Evolutionary conservation across 495 filamentous ascomycete species (phyloP).

Genomic region (Aspergillus haitiensis): DNA sequence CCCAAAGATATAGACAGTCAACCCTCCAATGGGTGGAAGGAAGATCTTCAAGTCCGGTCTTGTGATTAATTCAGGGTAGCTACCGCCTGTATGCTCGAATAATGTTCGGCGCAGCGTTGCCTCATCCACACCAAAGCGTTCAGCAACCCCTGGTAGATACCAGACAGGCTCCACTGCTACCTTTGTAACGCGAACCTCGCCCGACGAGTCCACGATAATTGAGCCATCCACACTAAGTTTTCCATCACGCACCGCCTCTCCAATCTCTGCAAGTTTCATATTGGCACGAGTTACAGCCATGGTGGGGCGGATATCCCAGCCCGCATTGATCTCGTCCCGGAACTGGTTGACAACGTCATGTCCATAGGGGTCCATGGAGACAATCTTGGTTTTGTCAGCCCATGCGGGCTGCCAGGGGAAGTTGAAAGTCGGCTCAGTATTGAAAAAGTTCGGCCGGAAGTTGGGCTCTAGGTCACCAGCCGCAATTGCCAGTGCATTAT

Average conservation of each 20-base stretch:
- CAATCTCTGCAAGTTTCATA: constrained; percentile 94
- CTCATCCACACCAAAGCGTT: constrained; percentile 94
- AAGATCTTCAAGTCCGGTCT: constrained; percentile 93
- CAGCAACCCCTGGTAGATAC: constrained; percentile 94
- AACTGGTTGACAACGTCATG: constrained; percentile 62
- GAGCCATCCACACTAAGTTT: constrained; percentile 84
- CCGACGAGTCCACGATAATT: constrained; percentile 77
- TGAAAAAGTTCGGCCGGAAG: constrained; percentile 90
- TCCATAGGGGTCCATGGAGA: constrained; percentile 94
- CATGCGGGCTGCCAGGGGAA: constrained; percentile 89
- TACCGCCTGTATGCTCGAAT: constrained; percentile 94
- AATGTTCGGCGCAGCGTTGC: constrained; percentile 78
- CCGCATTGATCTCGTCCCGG: constrained; percentile 50
- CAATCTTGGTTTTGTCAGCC: constrained; percentile 90
- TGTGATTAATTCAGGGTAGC: constrained; percentile 90
- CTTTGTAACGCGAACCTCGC: constrained; percentile 93
- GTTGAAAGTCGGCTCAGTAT: constrained; percentile 85
- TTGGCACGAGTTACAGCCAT: constrained; percentile 95
- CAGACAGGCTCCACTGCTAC: constrained; percentile 95
- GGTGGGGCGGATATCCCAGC: constrained; percentile 91
- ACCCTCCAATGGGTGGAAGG: constrained; percentile 90
- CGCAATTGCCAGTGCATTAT: constrained; percentile 91
- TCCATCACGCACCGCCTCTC: constrained; percentile 77
- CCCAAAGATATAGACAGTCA: constrained; percentile 97
- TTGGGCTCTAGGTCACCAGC: constrained; percentile 81